Percentiles rank a stretch among this genome's conserved stretches.
Evolutionary conservation across 2,329 filamentous ascomycete species (phyloP).

Genomic region (Beauveria caledonica): DNA sequence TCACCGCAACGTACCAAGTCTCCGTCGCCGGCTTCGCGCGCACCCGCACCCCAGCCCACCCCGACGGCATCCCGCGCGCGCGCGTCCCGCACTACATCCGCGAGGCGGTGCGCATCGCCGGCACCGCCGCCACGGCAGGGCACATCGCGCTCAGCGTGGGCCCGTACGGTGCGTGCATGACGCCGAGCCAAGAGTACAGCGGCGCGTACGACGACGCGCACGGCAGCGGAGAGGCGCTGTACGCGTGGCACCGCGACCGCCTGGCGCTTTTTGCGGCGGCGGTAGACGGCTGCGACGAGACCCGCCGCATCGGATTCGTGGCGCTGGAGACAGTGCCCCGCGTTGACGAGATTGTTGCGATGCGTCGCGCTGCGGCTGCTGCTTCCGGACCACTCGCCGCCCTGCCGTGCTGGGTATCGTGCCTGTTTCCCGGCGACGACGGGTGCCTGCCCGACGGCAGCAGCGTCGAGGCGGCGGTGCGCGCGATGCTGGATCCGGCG

Average conservation of each 20-base stretch:
- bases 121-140: conserved; percentile 24
- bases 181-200: conserved; percentile 57
- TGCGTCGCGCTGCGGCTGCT: conserved; percentile 31
- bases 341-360: conserved; percentile 52
- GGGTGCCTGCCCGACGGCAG: conserved; percentile 50
- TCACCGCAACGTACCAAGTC: conserved; percentile 61
- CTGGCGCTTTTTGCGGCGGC: conserved; percentile 38
- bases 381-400: conserved; percentile 13
- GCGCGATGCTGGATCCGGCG: conserved; percentile 28
- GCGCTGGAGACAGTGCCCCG: conserved; percentile 60
- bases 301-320: conserved; percentile 36
- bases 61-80: conserved; percentile 31
- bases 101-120: conserved; percentile 36
- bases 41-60: conserved; percentile 29
- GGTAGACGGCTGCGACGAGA: too few species aligned
- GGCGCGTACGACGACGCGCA: conserved; percentile 49
- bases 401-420: conserved; percentile 51
- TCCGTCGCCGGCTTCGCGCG: conserved; percentile 47
- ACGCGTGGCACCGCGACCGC: conserved; percentile 49
- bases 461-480: conserved; percentile 25
- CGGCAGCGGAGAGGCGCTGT: conserved; percentile 34
- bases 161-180: conserved; percentile 59
- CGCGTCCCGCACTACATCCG: conserved; percentile 34
- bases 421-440: conserved; percentile 50
- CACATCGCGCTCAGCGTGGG: conserved; percentile 52